Conservation (phyloP, 2,329 filamentous ascomycete species). For the Aureobasidium mangrovei region DNA sequence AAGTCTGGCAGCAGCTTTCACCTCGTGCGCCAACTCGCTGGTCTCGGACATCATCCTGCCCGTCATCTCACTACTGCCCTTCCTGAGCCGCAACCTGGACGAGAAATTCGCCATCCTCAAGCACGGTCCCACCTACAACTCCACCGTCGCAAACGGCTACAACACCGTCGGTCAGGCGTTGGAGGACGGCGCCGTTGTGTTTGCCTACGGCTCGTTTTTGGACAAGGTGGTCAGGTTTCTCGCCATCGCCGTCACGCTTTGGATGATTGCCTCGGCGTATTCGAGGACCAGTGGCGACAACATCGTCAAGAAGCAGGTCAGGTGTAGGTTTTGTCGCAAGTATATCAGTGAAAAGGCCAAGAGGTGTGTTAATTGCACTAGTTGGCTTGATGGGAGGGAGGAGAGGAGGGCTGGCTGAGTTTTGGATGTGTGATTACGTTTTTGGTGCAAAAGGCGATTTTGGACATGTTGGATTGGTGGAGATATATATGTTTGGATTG, state of each 20-base stretch:
- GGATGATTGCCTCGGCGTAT: conserved; percentile 55
- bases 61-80: conserved; percentile 58
- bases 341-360: conserved; percentile 52
- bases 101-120: conserved; percentile 63
- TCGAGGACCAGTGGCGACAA: conserved; percentile 53
- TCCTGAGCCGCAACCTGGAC: conserved; percentile 61
- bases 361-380: conserved; percentile 49
- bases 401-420: conserved; percentile 22
- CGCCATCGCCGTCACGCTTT: conserved; percentile 56
- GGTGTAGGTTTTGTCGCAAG: conserved; percentile 60
- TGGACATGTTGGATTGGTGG: no score
- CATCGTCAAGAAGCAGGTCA: conserved; percentile 61
- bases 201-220: conserved; percentile 64
- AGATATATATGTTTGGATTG: no score
- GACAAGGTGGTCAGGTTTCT: conserved; percentile 58
- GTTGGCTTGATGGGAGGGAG: conserved; percentile 49
- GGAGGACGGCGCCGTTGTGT: conserved; percentile 61
- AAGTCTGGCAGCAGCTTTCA: conserved; percentile 58
- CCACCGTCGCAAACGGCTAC: conserved; percentile 44
- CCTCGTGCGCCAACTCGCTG: conserved; percentile 61
- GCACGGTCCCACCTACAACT: conserved; percentile 40
- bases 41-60: conserved; percentile 63
- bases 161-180: conserved; percentile 62
- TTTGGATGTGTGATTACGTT: no score
- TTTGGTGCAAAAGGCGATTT: no score